Evolutionary conservation across 768 basidiomycete species (phyloP), one percentile per base, ranked within the genome.

Genomic region (Cytidiella melzeri): DNA sequence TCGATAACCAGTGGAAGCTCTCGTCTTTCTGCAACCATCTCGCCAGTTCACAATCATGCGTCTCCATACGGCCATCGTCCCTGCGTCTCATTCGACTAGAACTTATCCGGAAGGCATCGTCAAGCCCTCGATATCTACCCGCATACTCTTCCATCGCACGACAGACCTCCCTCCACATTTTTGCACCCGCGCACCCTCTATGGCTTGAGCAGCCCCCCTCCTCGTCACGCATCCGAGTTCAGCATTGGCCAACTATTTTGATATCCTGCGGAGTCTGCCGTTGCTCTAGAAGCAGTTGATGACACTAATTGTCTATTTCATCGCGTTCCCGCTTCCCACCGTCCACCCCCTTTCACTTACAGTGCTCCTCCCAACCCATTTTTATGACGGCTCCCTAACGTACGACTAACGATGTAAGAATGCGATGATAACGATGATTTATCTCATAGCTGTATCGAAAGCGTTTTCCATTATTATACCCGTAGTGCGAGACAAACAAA

Each of bases 11-110:
- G 9, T 7, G 30, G 30, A 34, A 34, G 30, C 30, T 15, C 7
- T 34, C 30, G 27, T 38, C 27, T 41, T 42, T 42, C 24, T 26
- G 12, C 11, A 37, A 20, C 21, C 23, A 20, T 36, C 40, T 43
- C 46, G 41, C 47, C 43, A 27, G 23, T 42, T 34, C 47, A 48
- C 30, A 18, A 30, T 20, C 28, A 37, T 37, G 38, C 34, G 34
- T 21, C 12, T 47, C 21, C 27, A 19, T 19, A 21, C 25, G 25
- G 11, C 30, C 24, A 41, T 23, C 40, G 28, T 5, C 46, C 30
- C 30, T 34, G 30, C 15, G 30, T 34, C 30, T 7, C 30, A 15
- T 15, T 34, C 30, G 30, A 34, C 30, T 15, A 15, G 30, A n/a
- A n/a, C n/a, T n/a, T n/a, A n/a, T n/a, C n/a, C n/a, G n/a, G n/a